phyloP scores from a whole-genome alignment of 2,329 filamentous ascomycete species.

The Chrysoporthe austroafricana region DNA sequence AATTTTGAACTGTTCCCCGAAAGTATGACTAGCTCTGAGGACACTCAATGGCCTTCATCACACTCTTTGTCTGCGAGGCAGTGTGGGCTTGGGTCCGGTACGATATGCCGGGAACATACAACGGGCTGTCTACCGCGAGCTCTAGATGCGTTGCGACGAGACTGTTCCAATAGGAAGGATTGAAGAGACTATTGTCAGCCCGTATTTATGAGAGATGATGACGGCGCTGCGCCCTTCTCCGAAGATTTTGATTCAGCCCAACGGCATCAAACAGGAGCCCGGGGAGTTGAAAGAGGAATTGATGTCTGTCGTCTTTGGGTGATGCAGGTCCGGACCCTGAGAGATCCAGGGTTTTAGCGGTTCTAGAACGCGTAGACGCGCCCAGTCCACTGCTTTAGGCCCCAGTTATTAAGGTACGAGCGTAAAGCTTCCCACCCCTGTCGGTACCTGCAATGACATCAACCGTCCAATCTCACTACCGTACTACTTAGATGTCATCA shows the following conservation, averaged over 20 bases:
- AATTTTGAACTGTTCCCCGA: not conserved
- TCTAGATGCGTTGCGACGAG: not conserved
- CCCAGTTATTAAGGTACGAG: constrained; percentile 1
- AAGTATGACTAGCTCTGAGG: not conserved
- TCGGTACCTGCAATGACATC: constrained; percentile 12
- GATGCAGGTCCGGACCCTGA: not conserved
- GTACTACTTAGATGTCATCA: not conserved
- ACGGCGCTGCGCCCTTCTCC: not conserved
- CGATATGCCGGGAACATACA: no score
- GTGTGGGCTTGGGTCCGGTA: not conserved
- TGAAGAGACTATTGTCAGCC: not conserved
- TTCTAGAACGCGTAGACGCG: constrained; percentile 1
- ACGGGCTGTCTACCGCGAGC: not conserved
- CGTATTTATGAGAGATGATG: not conserved
- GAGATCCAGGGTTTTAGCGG: not conserved
- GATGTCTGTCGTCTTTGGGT: not conserved
- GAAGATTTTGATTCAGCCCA: not conserved
- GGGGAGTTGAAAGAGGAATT: not conserved
- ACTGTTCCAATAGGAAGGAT: not conserved
- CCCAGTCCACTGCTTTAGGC: not conserved
- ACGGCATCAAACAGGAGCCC: not conserved
- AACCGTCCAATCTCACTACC: not conserved
- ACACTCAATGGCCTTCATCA: not conserved
- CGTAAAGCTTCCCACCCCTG: not conserved
- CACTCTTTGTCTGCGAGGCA: not conserved